These are phyloP conservation scores for Fraxinus ornus DNA, from an alignment of 305 asterid species.

Conservation along the genomic window DNA sequence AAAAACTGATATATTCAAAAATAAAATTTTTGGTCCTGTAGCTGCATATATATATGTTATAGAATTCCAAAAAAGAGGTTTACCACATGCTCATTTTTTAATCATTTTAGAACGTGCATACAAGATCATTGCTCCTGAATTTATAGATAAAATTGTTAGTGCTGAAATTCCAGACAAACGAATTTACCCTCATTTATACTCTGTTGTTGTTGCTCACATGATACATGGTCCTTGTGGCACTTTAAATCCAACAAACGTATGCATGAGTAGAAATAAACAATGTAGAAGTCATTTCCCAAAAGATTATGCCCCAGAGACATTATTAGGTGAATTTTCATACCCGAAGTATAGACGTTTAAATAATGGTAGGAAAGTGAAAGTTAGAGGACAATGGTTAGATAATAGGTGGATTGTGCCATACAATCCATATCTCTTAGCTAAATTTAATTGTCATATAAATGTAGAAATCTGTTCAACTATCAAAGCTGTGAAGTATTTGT, in stretches of 20 bases:
- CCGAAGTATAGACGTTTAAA: background rate
- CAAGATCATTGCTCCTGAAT: too few relatives aligned
- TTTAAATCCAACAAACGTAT: background rate
- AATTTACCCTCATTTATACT: background rate
- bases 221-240: background rate
- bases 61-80: too few relatives aligned
- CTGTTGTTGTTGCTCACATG: background rate
- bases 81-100: too few relatives aligned
- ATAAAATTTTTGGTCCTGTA: too few relatives aligned
- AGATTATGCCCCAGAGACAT: background rate
- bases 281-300: background rate
- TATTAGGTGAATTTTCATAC: background rate
- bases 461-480: background rate
- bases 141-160: background rate
- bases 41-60: too few relatives aligned
- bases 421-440: too few relatives aligned
- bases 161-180: too few relatives aligned
- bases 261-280: background rate
- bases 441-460: background rate
- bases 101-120: too few relatives aligned
- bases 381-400: background rate
- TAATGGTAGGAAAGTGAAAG: background rate
- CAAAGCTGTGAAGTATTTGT: too few relatives aligned
- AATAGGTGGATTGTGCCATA: background rate
- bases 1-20: too few relatives aligned